Evolutionary conservation across 345 rosid species (phyloP).

Genomic region (Gossypium turneri): DNA sequence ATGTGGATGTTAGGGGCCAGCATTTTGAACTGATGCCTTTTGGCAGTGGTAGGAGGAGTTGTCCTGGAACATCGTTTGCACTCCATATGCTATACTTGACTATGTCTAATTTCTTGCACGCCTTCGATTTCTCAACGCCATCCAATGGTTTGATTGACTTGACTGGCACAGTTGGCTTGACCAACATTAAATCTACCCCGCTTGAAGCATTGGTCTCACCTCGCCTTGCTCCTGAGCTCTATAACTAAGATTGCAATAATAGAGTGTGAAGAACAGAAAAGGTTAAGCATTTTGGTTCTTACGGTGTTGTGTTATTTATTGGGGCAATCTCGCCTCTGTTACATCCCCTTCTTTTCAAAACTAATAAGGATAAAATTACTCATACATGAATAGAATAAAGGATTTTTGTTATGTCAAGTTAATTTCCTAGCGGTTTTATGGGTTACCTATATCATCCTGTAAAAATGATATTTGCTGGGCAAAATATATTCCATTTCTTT

Average conservation of each 20-base stretch:
- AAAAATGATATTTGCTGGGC: too few species aligned
- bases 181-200: constrained; percentile 17
- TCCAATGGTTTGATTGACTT: constrained; percentile 15
- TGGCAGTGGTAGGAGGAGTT: constrained; percentile 36
- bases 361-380: neutral
- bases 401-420: too few species aligned
- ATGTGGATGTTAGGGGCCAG: constrained; percentile 31
- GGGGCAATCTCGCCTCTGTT: neutral
- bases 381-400: neutral
- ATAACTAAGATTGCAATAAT: neutral
- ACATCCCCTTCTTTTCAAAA: neutral
- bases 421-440: too few species aligned
- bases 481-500: too few species aligned
- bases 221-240: constrained; percentile 17
- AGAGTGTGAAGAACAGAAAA: neutral
- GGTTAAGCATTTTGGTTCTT: neutral
- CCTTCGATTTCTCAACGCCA: constrained; percentile 1
- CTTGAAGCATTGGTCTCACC: constrained; percentile 29
- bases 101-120: constrained; percentile 8
- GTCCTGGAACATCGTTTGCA: constrained; percentile 32
- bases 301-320: neutral
- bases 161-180: neutral
- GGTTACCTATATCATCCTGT: too few species aligned
- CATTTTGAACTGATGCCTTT: constrained; percentile 37
- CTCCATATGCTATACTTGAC: neutral